Percentiles rank a stretch among this genome's conserved stretches.
phyloP scores from a whole-genome alignment of 75 land plant genomes.

The Picea glauca region DNA sequence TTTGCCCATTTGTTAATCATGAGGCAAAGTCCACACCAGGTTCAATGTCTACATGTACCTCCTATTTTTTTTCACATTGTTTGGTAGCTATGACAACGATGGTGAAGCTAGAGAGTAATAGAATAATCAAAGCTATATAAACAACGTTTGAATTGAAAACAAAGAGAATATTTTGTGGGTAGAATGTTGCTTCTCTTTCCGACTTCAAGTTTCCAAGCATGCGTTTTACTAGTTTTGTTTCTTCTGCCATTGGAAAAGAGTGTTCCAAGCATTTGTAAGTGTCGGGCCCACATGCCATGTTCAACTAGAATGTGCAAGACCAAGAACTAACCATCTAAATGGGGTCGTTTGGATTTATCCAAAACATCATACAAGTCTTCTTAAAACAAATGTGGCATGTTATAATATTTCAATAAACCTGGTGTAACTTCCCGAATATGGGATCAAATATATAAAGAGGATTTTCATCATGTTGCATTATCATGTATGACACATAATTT shows the following conservation, averaged over 20 bases:
- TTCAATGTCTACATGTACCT: too few relatives aligned
- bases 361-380: constrained; percentile 84
- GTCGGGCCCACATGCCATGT: constrained; percentile 99
- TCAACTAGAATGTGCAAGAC: constrained; percentile 97
- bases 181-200: too few relatives aligned
- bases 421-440: constrained; percentile 93
- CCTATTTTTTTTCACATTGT: too few relatives aligned
- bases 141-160: too few relatives aligned
- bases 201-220: too few relatives aligned
- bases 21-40: too few relatives aligned
- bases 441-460: constrained; percentile 97
- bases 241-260: constrained; percentile 86
- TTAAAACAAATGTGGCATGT: constrained; percentile 78
- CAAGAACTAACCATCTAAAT: constrained; percentile 95
- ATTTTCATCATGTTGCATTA: constrained; percentile 91
- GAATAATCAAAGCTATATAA: too few relatives aligned
- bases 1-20: too few relatives aligned
- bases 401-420: constrained; percentile 73
- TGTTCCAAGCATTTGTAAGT: constrained; percentile 99
- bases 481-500: constrained; percentile 78
- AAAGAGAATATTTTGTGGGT: too few relatives aligned
- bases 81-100: too few relatives aligned
- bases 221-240: not conserved
- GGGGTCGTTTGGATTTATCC: constrained; percentile 74
- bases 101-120: too few relatives aligned